Conservation (phyloP, 139 green algal species). For the Volvox reticuliferus region DNA sequence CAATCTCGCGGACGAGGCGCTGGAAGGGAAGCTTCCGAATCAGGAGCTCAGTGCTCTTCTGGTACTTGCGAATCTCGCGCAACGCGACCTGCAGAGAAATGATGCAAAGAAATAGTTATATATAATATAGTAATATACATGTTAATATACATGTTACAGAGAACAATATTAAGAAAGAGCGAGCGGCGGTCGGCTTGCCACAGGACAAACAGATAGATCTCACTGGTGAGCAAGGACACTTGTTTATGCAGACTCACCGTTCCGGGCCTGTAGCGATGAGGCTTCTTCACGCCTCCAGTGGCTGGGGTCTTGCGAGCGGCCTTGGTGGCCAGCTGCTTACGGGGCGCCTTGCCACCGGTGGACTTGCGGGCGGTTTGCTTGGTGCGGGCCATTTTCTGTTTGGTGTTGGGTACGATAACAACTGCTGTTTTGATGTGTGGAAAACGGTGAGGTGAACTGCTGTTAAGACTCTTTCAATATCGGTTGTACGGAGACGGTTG, state of each 20-base stretch:
- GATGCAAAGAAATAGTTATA: too few species aligned
- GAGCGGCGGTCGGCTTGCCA: conserved; percentile 59
- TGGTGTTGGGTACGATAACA: not conserved
- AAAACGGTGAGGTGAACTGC: not conserved
- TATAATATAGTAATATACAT: too few species aligned
- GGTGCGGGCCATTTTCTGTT: conserved; percentile 81
- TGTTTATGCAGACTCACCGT: conserved; percentile 69
- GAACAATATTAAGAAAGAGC: too few species aligned
- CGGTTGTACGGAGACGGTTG: not conserved
- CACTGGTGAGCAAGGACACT: too few species aligned
- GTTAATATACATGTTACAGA: too few species aligned
- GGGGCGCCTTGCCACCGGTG: conserved; percentile 91
- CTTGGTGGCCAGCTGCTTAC: conserved; percentile 98
- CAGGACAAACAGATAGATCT: too few species aligned
- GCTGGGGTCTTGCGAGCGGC: conserved; percentile 75
- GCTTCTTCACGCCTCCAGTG: conserved; percentile 89
- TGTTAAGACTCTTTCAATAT: conserved; percentile 62
- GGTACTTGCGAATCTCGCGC: conserved; percentile 89
- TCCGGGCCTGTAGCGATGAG: conserved; percentile 90
- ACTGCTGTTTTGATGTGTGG: not conserved
- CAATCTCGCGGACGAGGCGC: conserved; percentile 80
- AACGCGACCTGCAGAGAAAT: not conserved
- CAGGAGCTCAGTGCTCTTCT: conserved; percentile 94
- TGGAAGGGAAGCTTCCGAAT: conserved; percentile 98
- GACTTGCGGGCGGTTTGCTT: conserved; percentile 92